phyloP scores from a whole-genome alignment of 352 stramenopile species.

The Phytopythium aichiense region DNA sequence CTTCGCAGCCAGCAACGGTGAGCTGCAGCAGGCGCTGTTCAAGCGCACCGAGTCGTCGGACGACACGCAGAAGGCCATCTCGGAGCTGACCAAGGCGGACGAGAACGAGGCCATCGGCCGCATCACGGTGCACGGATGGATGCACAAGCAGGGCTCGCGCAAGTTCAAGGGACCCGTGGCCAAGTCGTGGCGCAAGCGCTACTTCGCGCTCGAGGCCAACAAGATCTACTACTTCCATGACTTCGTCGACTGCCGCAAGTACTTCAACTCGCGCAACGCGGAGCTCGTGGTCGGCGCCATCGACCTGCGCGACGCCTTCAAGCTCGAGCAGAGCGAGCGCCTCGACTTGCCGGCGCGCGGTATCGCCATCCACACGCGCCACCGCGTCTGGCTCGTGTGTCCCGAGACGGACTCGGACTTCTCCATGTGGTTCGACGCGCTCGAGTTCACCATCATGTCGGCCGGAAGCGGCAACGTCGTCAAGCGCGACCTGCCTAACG shows the following conservation, averaged over 20 bases:
- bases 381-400: conserved; percentile 72
- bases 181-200: conserved; percentile 78
- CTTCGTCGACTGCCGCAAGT: conserved; percentile 80
- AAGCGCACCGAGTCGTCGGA: conserved; percentile 17
- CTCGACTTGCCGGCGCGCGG: conserved; percentile 63
- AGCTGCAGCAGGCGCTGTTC: conserved; percentile 22
- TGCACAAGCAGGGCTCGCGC: conserved; percentile 82
- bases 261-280: conserved; percentile 75
- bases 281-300: conserved; percentile 76
- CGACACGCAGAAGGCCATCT: conserved; percentile 57
- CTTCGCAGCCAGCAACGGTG: conserved; percentile 16
- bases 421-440: conserved; percentile 77
- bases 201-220: conserved; percentile 77
- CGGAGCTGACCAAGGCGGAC: conserved; percentile 60
- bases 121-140: conserved; percentile 79
- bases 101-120: conserved; percentile 40
- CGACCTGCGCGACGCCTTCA: conserved; percentile 72
- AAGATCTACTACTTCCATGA: conserved; percentile 89
- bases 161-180: conserved; percentile 78
- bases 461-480: conserved; percentile 65
- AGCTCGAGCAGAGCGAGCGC: conserved; percentile 70
- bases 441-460: conserved; percentile 77
- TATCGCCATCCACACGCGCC: conserved; percentile 73
- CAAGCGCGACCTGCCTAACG: conserved; percentile 76
- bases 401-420: conserved; percentile 80